phyloP scores from a whole-genome alignment of 768 basidiomycete genomes.

The Suillus sp. region DNA sequence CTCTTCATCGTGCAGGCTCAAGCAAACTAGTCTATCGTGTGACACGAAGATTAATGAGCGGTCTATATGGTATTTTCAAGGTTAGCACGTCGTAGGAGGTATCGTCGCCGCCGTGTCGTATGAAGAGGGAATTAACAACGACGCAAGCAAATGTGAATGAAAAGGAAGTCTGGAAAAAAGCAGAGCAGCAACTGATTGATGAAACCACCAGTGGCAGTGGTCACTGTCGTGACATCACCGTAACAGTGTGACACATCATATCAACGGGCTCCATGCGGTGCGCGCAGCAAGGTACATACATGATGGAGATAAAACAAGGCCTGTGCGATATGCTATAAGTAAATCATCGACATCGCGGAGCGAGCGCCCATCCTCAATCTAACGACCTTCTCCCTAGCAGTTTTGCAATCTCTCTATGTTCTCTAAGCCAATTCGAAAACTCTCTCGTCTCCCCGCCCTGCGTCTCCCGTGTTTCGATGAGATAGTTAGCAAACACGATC shows the following conservation, averaged over 20 bases:
- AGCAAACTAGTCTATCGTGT: slow-evolving; percentile 11
- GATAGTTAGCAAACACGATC: slow-evolving; percentile 93
- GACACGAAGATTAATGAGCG: slow-evolving; percentile 23
- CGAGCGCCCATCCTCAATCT: slow-evolving; percentile 43
- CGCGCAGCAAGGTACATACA: not conserved
- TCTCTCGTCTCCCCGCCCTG: slow-evolving; percentile 44
- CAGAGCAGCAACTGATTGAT: slow-evolving; percentile 12
- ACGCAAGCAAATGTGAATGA: slow-evolving; percentile 10
- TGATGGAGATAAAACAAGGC: not conserved
- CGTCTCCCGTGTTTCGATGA: slow-evolving; percentile 66
- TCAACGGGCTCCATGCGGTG: not conserved
- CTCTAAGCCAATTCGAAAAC: slow-evolving; percentile 82
- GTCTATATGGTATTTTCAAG: slow-evolving; percentile 27
- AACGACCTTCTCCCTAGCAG: slow-evolving; percentile 68
- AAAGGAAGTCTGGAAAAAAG: slow-evolving; percentile 16
- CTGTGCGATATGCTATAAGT: not conserved
- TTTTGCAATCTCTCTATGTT: slow-evolving; percentile 84
- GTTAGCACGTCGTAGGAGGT: slow-evolving; percentile 20
- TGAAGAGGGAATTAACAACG: slow-evolving; percentile 3
- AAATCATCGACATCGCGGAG: not conserved
- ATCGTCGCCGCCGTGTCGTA: slow-evolving; percentile 7
- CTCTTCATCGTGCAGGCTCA: slow-evolving; percentile 12
- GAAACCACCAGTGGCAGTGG: slow-evolving; percentile 24
- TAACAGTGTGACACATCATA: slow-evolving; percentile 14
- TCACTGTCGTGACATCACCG: slow-evolving; percentile 23